Base-by-base conservation (phyloP, 2,329 filamentous ascomycete species). In the Arthrocladium fulminans region DNA sequence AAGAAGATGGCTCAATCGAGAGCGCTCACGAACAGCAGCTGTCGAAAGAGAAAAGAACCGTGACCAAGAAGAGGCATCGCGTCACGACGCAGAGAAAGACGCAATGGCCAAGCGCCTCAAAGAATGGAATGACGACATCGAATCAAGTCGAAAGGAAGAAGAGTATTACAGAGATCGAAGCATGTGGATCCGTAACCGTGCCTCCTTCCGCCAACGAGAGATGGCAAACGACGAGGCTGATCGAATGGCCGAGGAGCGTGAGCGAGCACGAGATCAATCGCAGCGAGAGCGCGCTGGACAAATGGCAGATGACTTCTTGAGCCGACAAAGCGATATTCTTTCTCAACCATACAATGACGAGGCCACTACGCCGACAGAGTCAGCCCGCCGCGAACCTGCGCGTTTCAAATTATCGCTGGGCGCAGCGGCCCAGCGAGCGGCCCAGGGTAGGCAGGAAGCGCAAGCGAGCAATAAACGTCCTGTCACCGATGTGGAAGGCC, bases 401-500 rank as follows among this genome's bases (percentile, higher is more conserved):
- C 83, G 83, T 20, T 94, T 97, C 77, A 97, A 95, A 66, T 77
- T 97, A 49, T 95, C 88, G 1, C 82, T 97, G 22, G 89, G 89
- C 47, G 88, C 88, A 1, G 87, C 89, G 0, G 86, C 88, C 0
- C 88, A 94, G 64, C 88, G 80, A 61, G 76, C 75, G 13, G 75
- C 75, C 47, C 68, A 78, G 47, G 74, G 74, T 4, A 68, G 70
- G 15, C 72, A 73, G 43, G 67, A 78, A 0, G 51, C 54, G 9
- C 54, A 57, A 43, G 52, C 49, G 1, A 73, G 78, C 50, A 79
- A 86, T 51, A 84, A 88, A 52, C 94, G 88, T 0, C 50, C 48
- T 13, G 83, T 94, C 53, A 88, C 88, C 49, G 92, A 98, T 63
- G 87, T 98, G 48, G 92, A 97, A 71, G 88, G 88, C 25, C 74